Conservation (phyloP, 768 basidiomycete species). For the Boletus reticuloceps region DNA sequence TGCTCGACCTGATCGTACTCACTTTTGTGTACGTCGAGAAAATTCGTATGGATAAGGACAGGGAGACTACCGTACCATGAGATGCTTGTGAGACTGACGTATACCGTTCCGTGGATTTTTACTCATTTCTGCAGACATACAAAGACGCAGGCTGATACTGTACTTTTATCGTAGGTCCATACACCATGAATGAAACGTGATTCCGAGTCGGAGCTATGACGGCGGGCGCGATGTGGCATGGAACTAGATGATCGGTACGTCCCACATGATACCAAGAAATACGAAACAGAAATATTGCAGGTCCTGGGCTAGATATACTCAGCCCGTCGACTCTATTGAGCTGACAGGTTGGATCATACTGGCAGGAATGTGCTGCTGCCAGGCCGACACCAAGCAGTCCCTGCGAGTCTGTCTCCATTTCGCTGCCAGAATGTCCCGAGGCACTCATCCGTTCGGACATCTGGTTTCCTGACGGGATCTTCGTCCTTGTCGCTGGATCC, state of each 20-base stretch:
- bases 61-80: neutral
- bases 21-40: slow-evolving; percentile 35
- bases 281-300: neutral
- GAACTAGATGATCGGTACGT: neutral
- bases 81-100: slow-evolving; percentile 1
- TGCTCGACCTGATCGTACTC: slow-evolving; percentile 27
- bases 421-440: slow-evolving; percentile 11
- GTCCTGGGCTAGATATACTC: neutral
- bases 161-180: slow-evolving; percentile 10
- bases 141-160: neutral
- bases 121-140: neutral
- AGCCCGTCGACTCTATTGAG: too few species aligned
- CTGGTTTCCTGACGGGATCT: slow-evolving; percentile 74
- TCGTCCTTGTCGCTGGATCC: slow-evolving; percentile 55
- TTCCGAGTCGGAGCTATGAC: neutral
- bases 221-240: neutral
- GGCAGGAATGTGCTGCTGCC: neutral
- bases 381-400: slow-evolving; percentile 12
- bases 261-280: neutral
- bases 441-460: slow-evolving; percentile 50
- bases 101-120: neutral
- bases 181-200: slow-evolving; percentile 1
- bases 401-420: slow-evolving; percentile 23
- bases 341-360: neutral
- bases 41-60: slow-evolving; percentile 25